These are phyloP conservation scores for Fraxinus anomala DNA, from an alignment of 257 asterid genomes.

Conservation along the genomic window DNA sequence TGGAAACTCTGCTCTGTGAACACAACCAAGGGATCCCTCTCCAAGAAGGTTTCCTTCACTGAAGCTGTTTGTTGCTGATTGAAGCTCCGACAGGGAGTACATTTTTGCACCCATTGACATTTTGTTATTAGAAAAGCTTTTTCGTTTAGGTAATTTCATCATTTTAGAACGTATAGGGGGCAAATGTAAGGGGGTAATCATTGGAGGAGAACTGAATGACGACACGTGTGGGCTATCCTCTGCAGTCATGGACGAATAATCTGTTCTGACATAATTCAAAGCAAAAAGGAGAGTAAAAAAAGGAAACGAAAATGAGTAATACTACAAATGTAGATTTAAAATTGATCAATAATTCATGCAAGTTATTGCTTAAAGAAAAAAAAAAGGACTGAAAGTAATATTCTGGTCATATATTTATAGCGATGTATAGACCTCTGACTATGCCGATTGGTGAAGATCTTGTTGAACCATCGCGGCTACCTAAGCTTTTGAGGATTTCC, in stretches of 20 bases:
- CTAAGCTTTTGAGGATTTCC: conserved; percentile 29
- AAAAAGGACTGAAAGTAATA: background rate
- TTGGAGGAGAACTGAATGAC: conserved; percentile 54
- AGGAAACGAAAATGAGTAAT: background rate
- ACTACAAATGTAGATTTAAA: background rate
- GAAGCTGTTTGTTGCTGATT: conserved; percentile 77
- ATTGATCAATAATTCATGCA: background rate
- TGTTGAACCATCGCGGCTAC: conserved; percentile 42
- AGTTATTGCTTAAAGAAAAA: background rate
- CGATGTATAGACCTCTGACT: conserved; percentile 44
- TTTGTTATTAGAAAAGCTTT: conserved; percentile 51
- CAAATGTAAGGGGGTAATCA: conserved; percentile 57
- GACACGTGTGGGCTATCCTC: conserved; percentile 52
- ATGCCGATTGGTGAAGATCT: conserved; percentile 47
- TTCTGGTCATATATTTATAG: background rate
- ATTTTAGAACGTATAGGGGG: conserved; percentile 72
- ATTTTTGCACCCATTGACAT: conserved; percentile 54
- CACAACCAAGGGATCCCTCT: conserved; percentile 87
- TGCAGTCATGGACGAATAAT: conserved; percentile 41
- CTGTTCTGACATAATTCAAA: conserved; percentile 24
- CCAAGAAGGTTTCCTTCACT: conserved; percentile 69
- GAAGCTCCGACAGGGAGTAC: conserved; percentile 75
- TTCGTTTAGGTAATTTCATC: conserved; percentile 44
- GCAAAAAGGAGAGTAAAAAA: background rate
- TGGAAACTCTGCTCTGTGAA: conserved; percentile 79